Evolutionary conservation across 345 rosid genomes (phyloP), one percentile per base, ranked within the genome.

Genomic region (Syzygium grande): DNA sequence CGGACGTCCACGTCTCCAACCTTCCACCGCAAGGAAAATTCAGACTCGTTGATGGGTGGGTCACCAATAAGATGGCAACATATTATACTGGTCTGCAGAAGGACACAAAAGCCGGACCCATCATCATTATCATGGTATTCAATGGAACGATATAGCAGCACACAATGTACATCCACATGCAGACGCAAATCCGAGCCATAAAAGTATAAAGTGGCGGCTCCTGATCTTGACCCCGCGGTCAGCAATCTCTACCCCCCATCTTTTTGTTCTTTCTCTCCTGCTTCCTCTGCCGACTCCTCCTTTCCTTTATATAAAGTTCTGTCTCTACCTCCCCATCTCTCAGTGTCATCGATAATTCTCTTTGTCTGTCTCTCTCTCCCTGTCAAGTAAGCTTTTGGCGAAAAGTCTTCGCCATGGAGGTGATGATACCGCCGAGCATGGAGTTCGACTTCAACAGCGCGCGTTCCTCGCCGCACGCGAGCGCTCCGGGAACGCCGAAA

Each of bases 401-500:
- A 53, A 2, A 59, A 63, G 6, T 85, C 22, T 16, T 43, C 84
- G 16, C 41, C 84, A 91, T 96, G 96, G 94, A 93, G 87, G 93
- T 96, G 27, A 56, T 90, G 86, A 85, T 91, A 85, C 97, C 98
- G 23, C 49, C 87, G 1, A 52, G 51, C 21, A 92, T 92, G 93
- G 95, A 93, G 43, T 92, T 95, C 87, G 93, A 95, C 87, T 95
- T 93, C 94, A 88, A 90, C 85, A 90, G 90, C 46, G 91, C 91
- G 34, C 85, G 84, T n/a, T 89, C 94, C 25, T 51, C 91, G 43
- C 92, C 94, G 2, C 89, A 85, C 54, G 63, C 65, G 84, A 94
- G 93, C 49, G 93, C 94, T 84, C 99, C 99, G 2, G 91, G 98
- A 13, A 91, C 99, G 1, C 99, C 98, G 0, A 89, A 88, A 17